Conservation (phyloP, 371 early-diverging fungal genomes). For the Mortierella sp. region DNA sequence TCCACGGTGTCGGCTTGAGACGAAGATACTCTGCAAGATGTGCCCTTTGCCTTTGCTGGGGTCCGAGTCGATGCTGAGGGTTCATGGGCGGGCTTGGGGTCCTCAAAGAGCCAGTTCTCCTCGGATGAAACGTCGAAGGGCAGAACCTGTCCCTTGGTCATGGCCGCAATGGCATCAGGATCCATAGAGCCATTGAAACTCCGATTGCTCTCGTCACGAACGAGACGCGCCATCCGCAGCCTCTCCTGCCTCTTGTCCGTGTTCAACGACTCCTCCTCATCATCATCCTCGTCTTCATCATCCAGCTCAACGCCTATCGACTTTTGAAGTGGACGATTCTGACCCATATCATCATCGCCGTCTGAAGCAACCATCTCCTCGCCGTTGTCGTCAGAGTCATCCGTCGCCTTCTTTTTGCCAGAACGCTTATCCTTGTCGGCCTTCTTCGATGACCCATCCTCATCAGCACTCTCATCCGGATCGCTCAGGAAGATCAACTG, state of each 20-base stretch:
- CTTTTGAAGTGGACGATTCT: background rate
- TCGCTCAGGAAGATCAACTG: conserved; percentile 48
- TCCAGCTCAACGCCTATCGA: background rate
- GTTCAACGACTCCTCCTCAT: conserved; percentile 34
- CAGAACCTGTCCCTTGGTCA: conserved; percentile 18
- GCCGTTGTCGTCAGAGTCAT: conserved; percentile 15
- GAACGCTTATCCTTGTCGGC: background rate
- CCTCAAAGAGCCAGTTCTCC: background rate
- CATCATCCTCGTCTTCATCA: conserved; percentile 19
- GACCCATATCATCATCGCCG: too few species aligned
- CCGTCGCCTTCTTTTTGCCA: background rate
- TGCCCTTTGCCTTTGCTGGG: background rate
- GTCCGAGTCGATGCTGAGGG: background rate
- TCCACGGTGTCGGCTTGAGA: conserved; percentile 13
- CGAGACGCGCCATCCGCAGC: conserved; percentile 15
- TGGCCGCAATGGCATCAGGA: background rate
- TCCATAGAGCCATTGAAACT: background rate
- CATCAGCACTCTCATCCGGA: conserved; percentile 37
- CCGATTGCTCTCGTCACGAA: background rate
- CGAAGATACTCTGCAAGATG: background rate
- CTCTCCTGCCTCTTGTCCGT: conserved; percentile 36
- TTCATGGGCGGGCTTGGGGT: background rate
- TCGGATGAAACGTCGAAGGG: conserved; percentile 18
- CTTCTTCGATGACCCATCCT: background rate
- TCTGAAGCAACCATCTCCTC: conserved; percentile 31